Evolutionary conservation across 2,329 filamentous ascomycete genomes (phyloP), one percentile per base, ranked within the genome.

Genomic region (Fusarium phyllophilum): DNA sequence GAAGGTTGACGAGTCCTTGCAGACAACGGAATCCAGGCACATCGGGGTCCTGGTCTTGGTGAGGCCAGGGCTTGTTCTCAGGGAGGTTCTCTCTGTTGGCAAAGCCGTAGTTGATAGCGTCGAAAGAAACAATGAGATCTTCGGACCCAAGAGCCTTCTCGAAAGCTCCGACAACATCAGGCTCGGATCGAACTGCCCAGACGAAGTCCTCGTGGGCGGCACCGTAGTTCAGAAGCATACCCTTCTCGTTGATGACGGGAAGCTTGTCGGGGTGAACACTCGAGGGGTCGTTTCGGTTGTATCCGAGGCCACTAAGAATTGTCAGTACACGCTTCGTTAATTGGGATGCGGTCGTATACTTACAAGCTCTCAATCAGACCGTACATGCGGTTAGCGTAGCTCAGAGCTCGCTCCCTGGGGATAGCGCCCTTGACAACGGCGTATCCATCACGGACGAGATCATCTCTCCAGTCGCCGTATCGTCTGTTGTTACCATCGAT

Each of bases 121-220:
- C 86, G 65, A 86, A 88, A 0, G 85, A 87, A 0, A 87, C 86
- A 33, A 87, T 82, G 34, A 87, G 74, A 54, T 87, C 85, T 51
- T 84, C 73, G 8, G 84, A 84, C 15, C 81, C 81, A 45, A 83
- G 85, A 11, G 86, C 81, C 72, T 84, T 83, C 68, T 84, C 85
- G 33, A 88, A 87, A 0, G 85, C 82, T 0, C 75, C 79, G 6
- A 87, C 78, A 0, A 87, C 85, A 1, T 84, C 85, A 11, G 84
- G 84, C 75, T 87, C 86, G 6, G 80, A 79, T 15, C 85, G 84
- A 20, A 87, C 79, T 5, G 78, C 79, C 86, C 86, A 87, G 1
- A 84, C 83, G 52, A 87, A 88, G 63, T 84, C 80, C 62, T 87
- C 86, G 64, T 88, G 86, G 2, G 82, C 78, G 6, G 85, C 83